Evolutionary conservation across 768 basidiomycete genomes (phyloP).

Genomic region (Trametes punicea): DNA sequence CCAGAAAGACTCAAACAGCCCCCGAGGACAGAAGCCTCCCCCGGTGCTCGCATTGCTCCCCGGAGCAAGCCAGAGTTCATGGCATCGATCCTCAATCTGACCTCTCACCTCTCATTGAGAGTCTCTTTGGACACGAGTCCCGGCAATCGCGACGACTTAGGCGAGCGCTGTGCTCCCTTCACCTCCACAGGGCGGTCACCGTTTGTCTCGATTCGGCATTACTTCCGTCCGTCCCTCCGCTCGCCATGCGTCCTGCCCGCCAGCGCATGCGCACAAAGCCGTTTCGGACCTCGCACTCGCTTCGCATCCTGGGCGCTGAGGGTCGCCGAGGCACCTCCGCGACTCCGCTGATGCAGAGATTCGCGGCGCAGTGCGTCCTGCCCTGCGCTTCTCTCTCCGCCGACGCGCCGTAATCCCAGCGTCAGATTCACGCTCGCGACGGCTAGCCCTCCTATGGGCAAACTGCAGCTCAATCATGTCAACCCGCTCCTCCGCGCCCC

Average conservation of each 20-base stretch:
- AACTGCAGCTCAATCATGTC: no score
- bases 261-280: background rate
- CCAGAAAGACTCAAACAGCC: background rate
- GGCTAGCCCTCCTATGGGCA: background rate
- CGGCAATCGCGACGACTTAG: background rate
- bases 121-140: background rate
- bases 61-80: background rate
- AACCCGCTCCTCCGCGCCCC: no score
- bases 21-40: background rate
- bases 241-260: no score
- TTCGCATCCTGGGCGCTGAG: no score
- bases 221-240: background rate
- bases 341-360: background rate
- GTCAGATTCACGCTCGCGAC: conserved; percentile 1
- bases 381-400: conserved; percentile 4
- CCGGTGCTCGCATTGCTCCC: background rate
- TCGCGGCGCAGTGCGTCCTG: background rate
- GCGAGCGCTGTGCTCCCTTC: background rate
- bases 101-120: background rate
- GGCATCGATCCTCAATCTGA: no score
- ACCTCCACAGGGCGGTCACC: background rate
- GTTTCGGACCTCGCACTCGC: no score
- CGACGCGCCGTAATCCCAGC: conserved; percentile 10
- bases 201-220: background rate
- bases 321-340: background rate